Conservation (phyloP, 148 eudicot genomes). For the Cornus florida region DNA sequence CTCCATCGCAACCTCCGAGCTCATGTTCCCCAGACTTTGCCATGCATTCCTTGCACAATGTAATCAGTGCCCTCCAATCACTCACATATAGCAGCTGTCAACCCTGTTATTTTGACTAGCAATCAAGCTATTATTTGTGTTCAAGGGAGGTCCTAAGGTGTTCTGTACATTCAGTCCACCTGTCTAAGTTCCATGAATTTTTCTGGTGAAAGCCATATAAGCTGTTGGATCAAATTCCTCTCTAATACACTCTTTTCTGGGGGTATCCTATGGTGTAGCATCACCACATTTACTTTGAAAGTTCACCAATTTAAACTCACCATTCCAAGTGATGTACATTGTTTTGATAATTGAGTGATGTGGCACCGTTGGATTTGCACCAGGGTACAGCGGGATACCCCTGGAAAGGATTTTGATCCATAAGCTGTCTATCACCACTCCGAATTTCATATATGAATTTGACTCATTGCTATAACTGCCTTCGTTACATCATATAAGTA, state of each 20-base stretch:
- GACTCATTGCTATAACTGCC: neutral
- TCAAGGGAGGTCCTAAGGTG: constrained; percentile 25
- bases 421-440: neutral
- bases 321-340: too few relatives aligned
- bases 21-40: constrained; percentile 74
- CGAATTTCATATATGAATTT: neutral
- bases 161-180: neutral
- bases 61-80: constrained; percentile 42
- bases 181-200: neutral
- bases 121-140: constrained; percentile 37
- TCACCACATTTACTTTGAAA: too few relatives aligned
- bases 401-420: too few relatives aligned
- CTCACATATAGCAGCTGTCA: constrained; percentile 53
- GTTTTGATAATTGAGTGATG: too few relatives aligned
- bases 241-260: too few relatives aligned
- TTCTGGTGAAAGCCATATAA: neutral
- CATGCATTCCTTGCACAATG: constrained; percentile 80
- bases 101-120: constrained; percentile 48
- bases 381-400: too few relatives aligned
- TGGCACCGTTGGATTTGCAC: too few relatives aligned
- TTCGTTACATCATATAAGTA: neutral
- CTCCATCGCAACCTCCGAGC: constrained; percentile 79
- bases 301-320: too few relatives aligned
- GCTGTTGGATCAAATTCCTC: too few relatives aligned
- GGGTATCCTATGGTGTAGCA: too few relatives aligned